Evolutionary conservation across 306 rosid species (phyloP).

Genomic region (Vigna nakashimae): DNA sequence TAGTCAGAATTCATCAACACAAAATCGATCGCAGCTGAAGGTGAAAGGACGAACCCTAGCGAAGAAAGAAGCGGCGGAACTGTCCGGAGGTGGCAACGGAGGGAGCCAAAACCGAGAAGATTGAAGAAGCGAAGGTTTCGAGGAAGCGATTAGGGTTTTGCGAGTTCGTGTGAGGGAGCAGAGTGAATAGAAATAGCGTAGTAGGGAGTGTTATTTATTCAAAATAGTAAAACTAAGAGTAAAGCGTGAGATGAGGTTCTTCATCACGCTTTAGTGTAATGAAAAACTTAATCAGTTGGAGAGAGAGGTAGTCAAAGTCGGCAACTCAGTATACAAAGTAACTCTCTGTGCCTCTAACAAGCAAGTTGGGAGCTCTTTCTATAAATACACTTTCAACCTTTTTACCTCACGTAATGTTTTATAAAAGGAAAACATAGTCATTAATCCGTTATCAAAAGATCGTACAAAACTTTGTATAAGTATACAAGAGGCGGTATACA

Average conservation of each 20-base stretch:
- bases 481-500: no score
- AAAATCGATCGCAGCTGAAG: constrained; percentile 5
- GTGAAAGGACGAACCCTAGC: constrained; percentile 28
- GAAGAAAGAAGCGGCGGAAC: neutral
- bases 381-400: no score
- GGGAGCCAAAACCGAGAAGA: neutral
- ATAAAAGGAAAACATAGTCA: no score
- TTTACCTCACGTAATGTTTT: no score
- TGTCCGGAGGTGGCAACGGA: neutral
- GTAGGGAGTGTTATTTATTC: neutral
- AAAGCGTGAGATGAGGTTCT: neutral
- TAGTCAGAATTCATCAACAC: constrained; percentile 11
- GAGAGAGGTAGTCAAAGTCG: neutral
- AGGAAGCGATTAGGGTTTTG: constrained; percentile 48
- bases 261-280: neutral
- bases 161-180: constrained; percentile 1
- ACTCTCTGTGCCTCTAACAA: neutral
- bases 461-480: no score
- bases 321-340: neutral
- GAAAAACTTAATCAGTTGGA: neutral
- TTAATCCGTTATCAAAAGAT: no score
- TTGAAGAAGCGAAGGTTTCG: neutral
- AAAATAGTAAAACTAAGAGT: neutral
- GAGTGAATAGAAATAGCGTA: neutral
- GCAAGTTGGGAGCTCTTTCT: neutral